Evolutionary conservation across 2,329 filamentous ascomycete genomes (phyloP).

Genomic region (Thermothelomyces thermophilus): DNA sequence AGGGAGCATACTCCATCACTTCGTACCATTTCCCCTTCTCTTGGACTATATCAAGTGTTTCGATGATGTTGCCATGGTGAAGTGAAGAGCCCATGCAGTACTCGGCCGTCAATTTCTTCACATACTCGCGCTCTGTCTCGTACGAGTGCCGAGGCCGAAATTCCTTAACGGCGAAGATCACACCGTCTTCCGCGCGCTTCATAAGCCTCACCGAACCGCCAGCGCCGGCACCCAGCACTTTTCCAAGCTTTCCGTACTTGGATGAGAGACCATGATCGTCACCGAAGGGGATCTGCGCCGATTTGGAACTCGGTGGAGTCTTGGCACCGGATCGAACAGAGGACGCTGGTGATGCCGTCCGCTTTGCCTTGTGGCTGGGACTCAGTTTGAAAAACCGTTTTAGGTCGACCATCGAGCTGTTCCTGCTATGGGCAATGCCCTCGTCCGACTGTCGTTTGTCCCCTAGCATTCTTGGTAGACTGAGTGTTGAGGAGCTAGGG

Average conservation of each 20-base stretch:
- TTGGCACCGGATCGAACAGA: conserved; percentile 45
- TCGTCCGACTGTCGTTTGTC: conserved; percentile 48
- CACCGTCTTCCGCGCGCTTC: conserved; percentile 86
- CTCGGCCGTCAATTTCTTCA: conserved; percentile 95
- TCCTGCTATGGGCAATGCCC: conserved; percentile 44
- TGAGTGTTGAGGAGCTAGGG: conserved; percentile 46
- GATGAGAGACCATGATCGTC: conserved; percentile 86
- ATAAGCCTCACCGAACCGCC: conserved; percentile 91
- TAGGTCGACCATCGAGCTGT: conserved; percentile 86
- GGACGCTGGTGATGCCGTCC: conserved; percentile 56
- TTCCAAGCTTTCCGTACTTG: conserved; percentile 94
- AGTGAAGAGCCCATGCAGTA: conserved; percentile 97
- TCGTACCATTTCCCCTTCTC: conserved; percentile 95
- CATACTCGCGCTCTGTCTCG: conserved; percentile 90
- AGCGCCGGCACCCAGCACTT: conserved; percentile 86
- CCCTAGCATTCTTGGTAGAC: conserved; percentile 38
- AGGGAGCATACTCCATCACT: conserved; percentile 98
- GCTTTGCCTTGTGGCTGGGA: conserved; percentile 62
- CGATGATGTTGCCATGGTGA: conserved; percentile 96
- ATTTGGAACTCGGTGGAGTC: conserved; percentile 41
- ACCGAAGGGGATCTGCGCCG: conserved; percentile 74
- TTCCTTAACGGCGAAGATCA: conserved; percentile 96
- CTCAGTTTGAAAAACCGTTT: conserved; percentile 94
- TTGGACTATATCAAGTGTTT: conserved; percentile 92
- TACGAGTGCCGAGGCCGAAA: conserved; percentile 88